A percentile compares a stretch with the other conserved stretches of the same genome.
These are phyloP conservation scores for Blastocystis sp. DNA, from an alignment of 352 stramenopile genomes.

Conservation along the genomic window DNA sequence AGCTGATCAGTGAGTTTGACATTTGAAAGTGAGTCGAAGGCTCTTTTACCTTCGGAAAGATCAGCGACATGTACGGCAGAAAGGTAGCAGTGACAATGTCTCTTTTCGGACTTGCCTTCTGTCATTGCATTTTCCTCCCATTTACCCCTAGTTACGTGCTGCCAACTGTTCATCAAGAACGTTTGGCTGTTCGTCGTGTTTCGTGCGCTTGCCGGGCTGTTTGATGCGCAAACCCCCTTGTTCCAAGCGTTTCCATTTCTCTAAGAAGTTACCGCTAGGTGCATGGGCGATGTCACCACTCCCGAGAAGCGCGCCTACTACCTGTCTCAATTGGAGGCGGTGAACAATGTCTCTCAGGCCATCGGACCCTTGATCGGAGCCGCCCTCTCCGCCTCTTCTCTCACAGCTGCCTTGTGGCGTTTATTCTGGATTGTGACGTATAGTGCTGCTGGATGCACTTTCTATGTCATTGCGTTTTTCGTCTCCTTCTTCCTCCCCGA, in stretches of 20 bases:
- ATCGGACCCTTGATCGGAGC: constrained; percentile 31
- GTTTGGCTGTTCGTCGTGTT: constrained; percentile 24
- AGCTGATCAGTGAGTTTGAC: constrained; percentile 35
- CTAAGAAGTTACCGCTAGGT: not conserved
- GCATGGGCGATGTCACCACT: constrained; percentile 27
- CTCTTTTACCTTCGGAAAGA: constrained; percentile 27
- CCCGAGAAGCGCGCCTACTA: constrained; percentile 29
- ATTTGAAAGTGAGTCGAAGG: not conserved
- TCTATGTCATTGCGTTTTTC: constrained; percentile 27
- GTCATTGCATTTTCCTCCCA: not conserved
- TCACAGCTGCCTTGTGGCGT: not conserved
- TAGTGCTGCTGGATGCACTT: not conserved
- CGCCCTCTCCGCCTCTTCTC: not conserved
- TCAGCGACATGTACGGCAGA: constrained; percentile 44
- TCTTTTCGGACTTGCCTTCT: constrained; percentile 20
- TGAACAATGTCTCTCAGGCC: constrained; percentile 47
- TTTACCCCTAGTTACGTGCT: constrained; percentile 35
- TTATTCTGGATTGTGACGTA: not conserved
- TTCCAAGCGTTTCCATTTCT: constrained; percentile 32
- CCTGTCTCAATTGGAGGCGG: constrained; percentile 48
- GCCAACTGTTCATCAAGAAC: constrained; percentile 33
- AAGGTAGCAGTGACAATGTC: not conserved
- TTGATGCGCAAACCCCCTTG: constrained; percentile 35
- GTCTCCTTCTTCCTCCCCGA: not conserved
- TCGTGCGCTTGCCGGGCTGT: constrained; percentile 39